Evolutionary conservation across 371 early-diverging fungal species (phyloP).

Genomic region (Actinomortierella ambigua): DNA sequence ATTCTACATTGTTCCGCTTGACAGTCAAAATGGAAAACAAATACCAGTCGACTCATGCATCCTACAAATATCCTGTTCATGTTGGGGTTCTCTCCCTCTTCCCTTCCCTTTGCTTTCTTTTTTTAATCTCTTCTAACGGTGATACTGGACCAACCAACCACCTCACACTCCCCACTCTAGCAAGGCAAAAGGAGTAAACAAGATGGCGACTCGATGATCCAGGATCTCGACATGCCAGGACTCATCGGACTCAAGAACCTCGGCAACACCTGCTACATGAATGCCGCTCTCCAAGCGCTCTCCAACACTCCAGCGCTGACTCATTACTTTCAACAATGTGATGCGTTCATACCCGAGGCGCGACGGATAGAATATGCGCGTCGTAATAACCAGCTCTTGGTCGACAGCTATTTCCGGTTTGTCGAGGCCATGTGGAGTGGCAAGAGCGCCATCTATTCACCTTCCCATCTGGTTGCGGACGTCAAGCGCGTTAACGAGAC

Average conservation of each 20-base stretch:
- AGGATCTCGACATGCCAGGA: constrained; percentile 47
- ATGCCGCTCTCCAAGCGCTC: constrained; percentile 58
- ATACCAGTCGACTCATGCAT: neutral
- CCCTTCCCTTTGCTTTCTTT: neutral
- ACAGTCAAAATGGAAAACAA: constrained; percentile 7
- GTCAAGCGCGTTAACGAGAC: constrained; percentile 44
- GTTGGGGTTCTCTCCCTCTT: neutral
- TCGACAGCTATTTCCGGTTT: constrained; percentile 43
- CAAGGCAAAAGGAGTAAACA: constrained; percentile 48
- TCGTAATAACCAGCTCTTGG: constrained; percentile 38
- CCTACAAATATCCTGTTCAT: neutral
- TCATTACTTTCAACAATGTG: constrained; percentile 45
- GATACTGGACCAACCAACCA: neutral
- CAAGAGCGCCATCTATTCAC: constrained; percentile 42
- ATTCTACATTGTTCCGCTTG: constrained; percentile 2
- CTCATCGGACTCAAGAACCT: constrained; percentile 54
- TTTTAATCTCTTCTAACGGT: neutral
- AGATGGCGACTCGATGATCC: constrained; percentile 39
- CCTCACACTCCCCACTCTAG: constrained; percentile 10
- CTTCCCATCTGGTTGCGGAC: constrained; percentile 38
- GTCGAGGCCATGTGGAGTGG: constrained; percentile 50
- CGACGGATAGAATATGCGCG: constrained; percentile 27
- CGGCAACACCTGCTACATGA: constrained; percentile 72
- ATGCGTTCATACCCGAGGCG: constrained; percentile 47
- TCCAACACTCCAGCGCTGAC: constrained; percentile 47